These are phyloP conservation scores for Elsinoe necatrix DNA, from an alignment of 2,329 filamentous ascomycete species.

Conservation along the genomic window DNA sequence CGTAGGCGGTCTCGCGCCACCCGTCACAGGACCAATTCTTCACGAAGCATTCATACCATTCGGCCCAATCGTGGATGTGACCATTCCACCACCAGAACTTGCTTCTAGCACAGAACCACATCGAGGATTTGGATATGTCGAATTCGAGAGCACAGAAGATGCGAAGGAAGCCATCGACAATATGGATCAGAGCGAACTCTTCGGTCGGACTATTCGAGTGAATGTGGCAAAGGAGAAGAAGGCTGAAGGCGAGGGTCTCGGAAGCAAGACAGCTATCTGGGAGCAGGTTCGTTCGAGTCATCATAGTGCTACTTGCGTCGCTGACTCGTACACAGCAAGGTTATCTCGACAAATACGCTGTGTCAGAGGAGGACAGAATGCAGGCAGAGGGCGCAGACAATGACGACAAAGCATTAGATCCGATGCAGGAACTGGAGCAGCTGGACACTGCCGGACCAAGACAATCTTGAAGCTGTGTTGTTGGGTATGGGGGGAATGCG, in stretches of 20 bases:
- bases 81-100: conserved; percentile 77
- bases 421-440: conserved; percentile 92
- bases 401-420: conserved; percentile 56
- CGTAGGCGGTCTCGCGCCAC: conserved; percentile 76
- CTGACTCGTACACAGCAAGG: conserved; percentile 58
- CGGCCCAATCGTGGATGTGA: conserved; percentile 87
- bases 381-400: conserved; percentile 49
- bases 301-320: not conserved
- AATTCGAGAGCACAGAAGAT: conserved; percentile 79
- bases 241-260: conserved; percentile 75
- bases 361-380: conserved; percentile 66
- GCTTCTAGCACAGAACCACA: conserved; percentile 72
- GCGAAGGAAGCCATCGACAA: conserved; percentile 96
- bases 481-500: not conserved
- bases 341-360: conserved; percentile 82
- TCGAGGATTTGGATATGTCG: conserved; percentile 91
- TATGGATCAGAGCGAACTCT: conserved; percentile 95
- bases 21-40: conserved; percentile 65
- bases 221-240: conserved; percentile 88
- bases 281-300: conserved; percentile 64
- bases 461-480: conserved; percentile 47
- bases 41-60: conserved; percentile 94
- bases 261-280: conserved; percentile 92
- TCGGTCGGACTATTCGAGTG: conserved; percentile 85
- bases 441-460: conserved; percentile 91